Conservation (phyloP, 495 filamentous ascomycete species). For the Pseudomonodictys pantanalensis region DNA sequence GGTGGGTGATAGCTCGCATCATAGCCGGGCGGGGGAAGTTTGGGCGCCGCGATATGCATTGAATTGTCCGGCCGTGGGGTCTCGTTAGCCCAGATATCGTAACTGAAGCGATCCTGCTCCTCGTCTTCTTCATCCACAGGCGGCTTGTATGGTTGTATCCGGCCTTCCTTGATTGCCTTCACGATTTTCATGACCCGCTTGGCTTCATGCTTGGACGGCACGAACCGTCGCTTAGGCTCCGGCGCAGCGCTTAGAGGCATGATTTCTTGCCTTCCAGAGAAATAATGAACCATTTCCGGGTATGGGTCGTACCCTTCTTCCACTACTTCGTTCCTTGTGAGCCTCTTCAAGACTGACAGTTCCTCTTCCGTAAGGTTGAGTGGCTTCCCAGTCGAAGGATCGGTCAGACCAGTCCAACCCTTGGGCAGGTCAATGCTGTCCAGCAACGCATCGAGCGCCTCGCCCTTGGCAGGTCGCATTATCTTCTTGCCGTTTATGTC, state of each 20-base stretch:
- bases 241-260: constrained; percentile 95
- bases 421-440: constrained; percentile 97
- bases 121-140: constrained; percentile 70
- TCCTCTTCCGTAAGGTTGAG: constrained; percentile 84
- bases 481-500: constrained; percentile 98
- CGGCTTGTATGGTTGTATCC: constrained; percentile 87
- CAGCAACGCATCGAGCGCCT: constrained; percentile 87
- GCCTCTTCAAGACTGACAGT: constrained; percentile 79
- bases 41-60: constrained; percentile 97
- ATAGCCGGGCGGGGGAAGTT: constrained; percentile 88
- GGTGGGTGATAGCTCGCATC: constrained; percentile 97
- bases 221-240: constrained; percentile 91
- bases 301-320: constrained; percentile 90
- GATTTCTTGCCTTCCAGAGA: constrained; percentile 80
- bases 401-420: constrained; percentile 95
- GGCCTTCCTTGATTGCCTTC: constrained; percentile 88
- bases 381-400: constrained; percentile 88
- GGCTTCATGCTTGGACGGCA: constrained; percentile 96
- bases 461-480: constrained; percentile 88
- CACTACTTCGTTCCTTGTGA: constrained; percentile 86
- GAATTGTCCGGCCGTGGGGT: constrained; percentile 74
- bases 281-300: constrained; percentile 85
- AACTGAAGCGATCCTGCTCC: constrained; percentile 60
- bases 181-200: constrained; percentile 98
- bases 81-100: constrained; percentile 95